Base-by-base conservation (phyloP, 306 rosid species). In the Benincasa hispida region DNA sequence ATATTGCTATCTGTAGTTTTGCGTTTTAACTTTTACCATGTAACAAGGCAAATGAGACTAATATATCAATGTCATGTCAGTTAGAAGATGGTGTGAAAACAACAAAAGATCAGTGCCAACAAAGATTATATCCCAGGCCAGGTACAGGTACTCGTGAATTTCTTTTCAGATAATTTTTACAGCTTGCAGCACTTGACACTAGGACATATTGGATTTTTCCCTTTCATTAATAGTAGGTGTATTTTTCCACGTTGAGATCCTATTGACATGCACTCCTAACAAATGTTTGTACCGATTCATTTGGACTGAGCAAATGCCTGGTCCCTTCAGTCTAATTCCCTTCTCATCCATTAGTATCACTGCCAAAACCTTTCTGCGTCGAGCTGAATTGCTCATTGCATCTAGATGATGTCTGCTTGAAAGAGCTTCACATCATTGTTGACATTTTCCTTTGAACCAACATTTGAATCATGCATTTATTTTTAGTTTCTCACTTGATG, bases 161-260 rank as follows among this genome's bases (percentile, higher is more conserved):
- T 88, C 84, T 93, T 93, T 27, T 91, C 91, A 80, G 98, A 93
- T 85, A 94, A 89, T 75, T 88, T 24, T 82, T 88, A 74, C 92
- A 87, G 87, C 92, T 89, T 80, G 97, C 93, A 45, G 91, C 96
- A 79, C 93, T 83, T 90, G 87, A 34, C 93, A 89, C 75, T 95
- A 89, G 95, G 98, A 89, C 73, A 25, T 35, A 61, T 21, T 73
- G 73, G 63, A 14, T 13, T 45, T 68, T 68, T 45, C 75, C 51
- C 54, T 67, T 41, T 67, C 28, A 21, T 41, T 67, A 42, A 3
- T 68, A 14, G 34, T 45, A 13, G 55, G 24, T 68, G 12, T 68
- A 22, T 24, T 42, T 42, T 42, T 22, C 21, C 37, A 5, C 55
- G 22, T 41, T 14, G 13, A 22, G 54, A 42, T 41, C 22, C 74